These are phyloP conservation scores for Borealophlyctis nickersoniae DNA, from an alignment of 192 early-diverging fungal species.

Conservation along the genomic window DNA sequence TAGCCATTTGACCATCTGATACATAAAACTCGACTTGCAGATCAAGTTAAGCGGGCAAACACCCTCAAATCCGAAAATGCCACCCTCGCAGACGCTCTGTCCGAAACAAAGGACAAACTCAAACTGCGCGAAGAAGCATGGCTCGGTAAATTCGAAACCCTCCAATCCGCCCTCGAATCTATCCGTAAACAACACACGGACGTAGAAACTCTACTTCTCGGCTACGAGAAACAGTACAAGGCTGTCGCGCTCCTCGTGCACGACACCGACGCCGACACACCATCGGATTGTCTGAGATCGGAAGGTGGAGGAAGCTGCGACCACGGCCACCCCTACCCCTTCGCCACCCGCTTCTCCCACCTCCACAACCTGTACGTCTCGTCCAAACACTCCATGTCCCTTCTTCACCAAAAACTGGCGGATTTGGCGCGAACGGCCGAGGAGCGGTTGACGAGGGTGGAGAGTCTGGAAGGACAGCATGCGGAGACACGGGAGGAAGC, in stretches of 20 bases:
- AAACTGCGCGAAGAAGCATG: constrained; percentile 20
- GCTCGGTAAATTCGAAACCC: constrained; percentile 19
- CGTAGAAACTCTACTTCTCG: constrained; percentile 14
- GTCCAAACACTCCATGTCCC: background rate
- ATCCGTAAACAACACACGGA: constrained; percentile 6
- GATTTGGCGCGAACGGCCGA: background rate
- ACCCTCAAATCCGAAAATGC: constrained; percentile 14
- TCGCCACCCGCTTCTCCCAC: constrained; percentile 15
- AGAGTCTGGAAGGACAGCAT: constrained; percentile 2
- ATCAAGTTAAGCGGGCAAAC: constrained; percentile 14
- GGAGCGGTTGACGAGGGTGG: background rate
- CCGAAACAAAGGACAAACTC: constrained; percentile 1
- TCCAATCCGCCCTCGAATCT: constrained; percentile 15
- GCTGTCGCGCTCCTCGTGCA: background rate
- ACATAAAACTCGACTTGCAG: constrained; percentile 2
- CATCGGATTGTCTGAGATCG: background rate
- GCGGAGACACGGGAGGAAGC: constrained; percentile 8
- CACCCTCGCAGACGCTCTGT: constrained; percentile 1
- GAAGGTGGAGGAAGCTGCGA: background rate
- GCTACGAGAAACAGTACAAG: constrained; percentile 22
- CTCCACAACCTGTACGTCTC: constrained; percentile 12
- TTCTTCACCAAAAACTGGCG: constrained; percentile 10
- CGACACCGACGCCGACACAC: background rate
- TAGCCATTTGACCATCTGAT: background rate
- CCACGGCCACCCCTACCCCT: constrained; percentile 17